Evolutionary conservation across 2,329 filamentous ascomycete genomes (phyloP).

Genomic region (Pestalotiopsis sp.): DNA sequence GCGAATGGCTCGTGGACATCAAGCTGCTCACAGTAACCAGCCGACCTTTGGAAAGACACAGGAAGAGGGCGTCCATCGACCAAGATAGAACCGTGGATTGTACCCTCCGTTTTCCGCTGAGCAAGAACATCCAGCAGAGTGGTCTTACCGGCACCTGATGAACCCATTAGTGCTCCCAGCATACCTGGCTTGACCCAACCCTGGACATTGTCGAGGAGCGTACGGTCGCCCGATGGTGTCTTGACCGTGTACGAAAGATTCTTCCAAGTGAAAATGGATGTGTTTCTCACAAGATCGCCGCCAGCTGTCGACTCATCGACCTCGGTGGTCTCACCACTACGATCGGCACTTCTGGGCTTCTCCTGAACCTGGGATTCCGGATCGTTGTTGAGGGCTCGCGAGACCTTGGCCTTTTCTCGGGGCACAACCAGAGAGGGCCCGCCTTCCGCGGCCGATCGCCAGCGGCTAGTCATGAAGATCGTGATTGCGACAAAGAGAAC

Average conservation of each 20-base stretch:
- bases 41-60: conserved; percentile 76
- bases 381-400: conserved; percentile 38
- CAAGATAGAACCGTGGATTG: conserved; percentile 73
- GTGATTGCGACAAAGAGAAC: conserved; percentile 60
- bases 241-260: conserved; percentile 72
- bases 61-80: conserved; percentile 75
- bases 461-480: conserved; percentile 57
- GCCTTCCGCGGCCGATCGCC: conserved; percentile 55
- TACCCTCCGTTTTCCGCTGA: conserved; percentile 77
- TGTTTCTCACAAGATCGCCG: conserved; percentile 58
- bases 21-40: conserved; percentile 80
- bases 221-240: conserved; percentile 61
- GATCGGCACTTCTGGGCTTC: conserved; percentile 10
- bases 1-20: conserved; percentile 75
- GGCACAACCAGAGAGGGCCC: conserved; percentile 63
- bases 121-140: conserved; percentile 83
- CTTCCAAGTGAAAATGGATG: conserved; percentile 74
- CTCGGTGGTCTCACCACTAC: conserved; percentile 17
- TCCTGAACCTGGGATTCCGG: conserved; percentile 47
- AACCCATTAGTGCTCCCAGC: conserved; percentile 78
- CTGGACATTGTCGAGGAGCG: conserved; percentile 77
- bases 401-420: conserved; percentile 54
- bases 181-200: conserved; percentile 85
- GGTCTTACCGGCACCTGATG: conserved; percentile 83
- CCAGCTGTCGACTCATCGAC: conserved; percentile 23